Percentiles rank a stretch among this genome's conserved stretches.
These are phyloP conservation scores for Metschnikowia cerradonensis DNA, from an alignment of 805 yeast species.

Conservation along the genomic window DNA sequence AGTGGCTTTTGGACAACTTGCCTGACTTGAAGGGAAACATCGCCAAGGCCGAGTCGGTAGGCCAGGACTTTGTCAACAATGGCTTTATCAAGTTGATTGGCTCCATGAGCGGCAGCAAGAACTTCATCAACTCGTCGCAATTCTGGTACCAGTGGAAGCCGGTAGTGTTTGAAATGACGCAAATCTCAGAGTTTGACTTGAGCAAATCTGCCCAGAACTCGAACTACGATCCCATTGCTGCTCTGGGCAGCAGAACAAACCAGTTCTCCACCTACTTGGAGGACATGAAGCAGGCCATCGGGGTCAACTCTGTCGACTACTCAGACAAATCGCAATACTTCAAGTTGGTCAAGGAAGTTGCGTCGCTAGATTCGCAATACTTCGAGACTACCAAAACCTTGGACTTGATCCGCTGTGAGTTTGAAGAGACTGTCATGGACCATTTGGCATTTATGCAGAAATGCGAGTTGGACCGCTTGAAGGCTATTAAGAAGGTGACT, in stretches of 20 bases:
- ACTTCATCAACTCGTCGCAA: conserved; percentile 70
- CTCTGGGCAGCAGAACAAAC: conserved; percentile 14
- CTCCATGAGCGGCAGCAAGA: conserved; percentile 43
- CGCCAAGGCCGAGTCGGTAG: conserved; percentile 64
- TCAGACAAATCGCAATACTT: conserved; percentile 50
- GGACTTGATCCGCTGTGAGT: conserved; percentile 64
- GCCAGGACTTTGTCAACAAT: conserved; percentile 61
- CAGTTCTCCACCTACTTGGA: conserved; percentile 33
- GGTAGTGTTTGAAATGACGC: conserved; percentile 51
- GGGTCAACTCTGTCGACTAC: conserved; percentile 38
- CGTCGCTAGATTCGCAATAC: conserved; percentile 48
- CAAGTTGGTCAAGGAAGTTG: conserved; percentile 54
- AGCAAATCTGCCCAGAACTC: conserved; percentile 6
- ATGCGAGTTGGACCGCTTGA: conserved; percentile 74
- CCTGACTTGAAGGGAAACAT: conserved; percentile 42
- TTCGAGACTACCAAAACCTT: conserved; percentile 51
- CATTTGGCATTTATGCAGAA: conserved; percentile 75
- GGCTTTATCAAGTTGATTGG: conserved; percentile 68
- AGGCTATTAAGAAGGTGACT: conserved; percentile 71
- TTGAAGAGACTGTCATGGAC: conserved; percentile 70
- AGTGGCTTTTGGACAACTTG: conserved; percentile 51
- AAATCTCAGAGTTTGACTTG: conserved; percentile 17
- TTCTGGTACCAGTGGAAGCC: conserved; percentile 80
- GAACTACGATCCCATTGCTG: conserved; percentile 12
- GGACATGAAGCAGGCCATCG: conserved; percentile 44